Evolutionary conservation across 164 flowering plant species (phyloP).

Genomic region (Hamamelis virginiana): DNA sequence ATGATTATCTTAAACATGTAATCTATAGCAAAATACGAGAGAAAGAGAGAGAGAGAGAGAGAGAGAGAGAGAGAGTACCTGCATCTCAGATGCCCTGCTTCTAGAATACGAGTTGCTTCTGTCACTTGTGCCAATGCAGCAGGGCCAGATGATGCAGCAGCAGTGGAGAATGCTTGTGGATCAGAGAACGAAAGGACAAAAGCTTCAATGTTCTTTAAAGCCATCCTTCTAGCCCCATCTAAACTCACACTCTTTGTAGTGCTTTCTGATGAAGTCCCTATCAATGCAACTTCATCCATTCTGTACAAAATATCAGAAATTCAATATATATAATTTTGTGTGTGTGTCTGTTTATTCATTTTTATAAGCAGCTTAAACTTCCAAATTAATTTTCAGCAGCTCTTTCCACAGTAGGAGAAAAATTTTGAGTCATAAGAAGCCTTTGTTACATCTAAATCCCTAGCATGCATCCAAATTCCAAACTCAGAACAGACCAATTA

Average conservation of each 20-base stretch:
- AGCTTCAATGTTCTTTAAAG: slow-evolving; percentile 79
- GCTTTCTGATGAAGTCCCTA: slow-evolving; percentile 67
- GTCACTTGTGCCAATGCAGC: slow-evolving; percentile 77
- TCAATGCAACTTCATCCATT: slow-evolving; percentile 74
- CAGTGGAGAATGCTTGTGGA: slow-evolving; percentile 73
- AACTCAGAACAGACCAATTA: background rate
- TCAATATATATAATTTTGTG: background rate
- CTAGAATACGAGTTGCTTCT: slow-evolving; percentile 82
- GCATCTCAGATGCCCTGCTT: slow-evolving; percentile 98
- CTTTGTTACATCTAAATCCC: background rate
- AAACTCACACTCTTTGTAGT: slow-evolving; percentile 65
- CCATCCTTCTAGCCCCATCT: slow-evolving; percentile 83
- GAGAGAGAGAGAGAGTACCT: slow-evolving; percentile 44
- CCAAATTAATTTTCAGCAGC: background rate
- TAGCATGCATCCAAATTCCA: background rate
- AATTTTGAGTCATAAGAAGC: background rate
- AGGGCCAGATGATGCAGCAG: slow-evolving; percentile 80
- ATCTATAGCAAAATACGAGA: too few species aligned
- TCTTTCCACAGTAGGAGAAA: background rate
- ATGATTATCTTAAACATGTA: too few species aligned
- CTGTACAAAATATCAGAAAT: slow-evolving; percentile 38
- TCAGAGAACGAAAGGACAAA: slow-evolving; percentile 73
- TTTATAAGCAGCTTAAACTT: background rate
- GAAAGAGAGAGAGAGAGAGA: slow-evolving; percentile 10
- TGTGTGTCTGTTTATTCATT: background rate